Evolutionary conservation across 176 grass and related monocot species (phyloP).

Genomic region (Musa troglodytarum): DNA sequence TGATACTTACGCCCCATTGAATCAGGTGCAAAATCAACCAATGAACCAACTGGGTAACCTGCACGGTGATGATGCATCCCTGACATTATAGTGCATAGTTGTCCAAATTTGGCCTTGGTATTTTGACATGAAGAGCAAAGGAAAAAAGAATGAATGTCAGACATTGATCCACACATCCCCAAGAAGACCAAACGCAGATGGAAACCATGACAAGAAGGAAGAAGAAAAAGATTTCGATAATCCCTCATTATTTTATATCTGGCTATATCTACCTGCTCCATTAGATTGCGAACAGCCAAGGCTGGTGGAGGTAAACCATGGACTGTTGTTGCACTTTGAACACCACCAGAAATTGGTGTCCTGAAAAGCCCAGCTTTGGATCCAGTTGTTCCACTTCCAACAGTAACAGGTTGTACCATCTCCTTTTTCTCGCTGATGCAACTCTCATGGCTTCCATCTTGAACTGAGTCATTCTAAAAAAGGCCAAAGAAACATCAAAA

Average conservation of each 20-base stretch:
- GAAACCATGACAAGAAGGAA: not conserved
- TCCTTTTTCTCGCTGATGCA: conserved; percentile 16
- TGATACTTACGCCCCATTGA: conserved; percentile 80
- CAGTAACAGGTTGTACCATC: conserved; percentile 4
- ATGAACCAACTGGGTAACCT: conserved; percentile 91
- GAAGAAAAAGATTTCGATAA: not conserved
- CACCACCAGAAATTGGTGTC: conserved; percentile 93
- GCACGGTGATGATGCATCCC: conserved; percentile 75
- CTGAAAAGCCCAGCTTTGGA: conserved; percentile 81
- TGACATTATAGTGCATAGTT: conserved; percentile 86
- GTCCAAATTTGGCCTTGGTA: conserved; percentile 65
- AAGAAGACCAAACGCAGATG: not conserved
- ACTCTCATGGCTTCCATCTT: not conserved
- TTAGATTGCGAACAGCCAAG: conserved; percentile 85
- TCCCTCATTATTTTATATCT: not conserved
- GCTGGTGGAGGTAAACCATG: conserved; percentile 82
- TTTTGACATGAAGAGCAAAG: not conserved
- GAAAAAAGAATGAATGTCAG: not conserved
- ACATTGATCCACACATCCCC: not conserved
- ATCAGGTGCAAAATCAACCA: conserved; percentile 88
- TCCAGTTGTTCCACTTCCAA: conserved; percentile 32
- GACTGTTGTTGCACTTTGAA: conserved; percentile 77
- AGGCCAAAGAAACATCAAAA: not conserved
- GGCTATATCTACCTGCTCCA: conserved; percentile 62
- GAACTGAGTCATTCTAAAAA: not conserved